Conservation (phyloP, 768 basidiomycete species). For the Hysterangium stoloniferum region DNA sequence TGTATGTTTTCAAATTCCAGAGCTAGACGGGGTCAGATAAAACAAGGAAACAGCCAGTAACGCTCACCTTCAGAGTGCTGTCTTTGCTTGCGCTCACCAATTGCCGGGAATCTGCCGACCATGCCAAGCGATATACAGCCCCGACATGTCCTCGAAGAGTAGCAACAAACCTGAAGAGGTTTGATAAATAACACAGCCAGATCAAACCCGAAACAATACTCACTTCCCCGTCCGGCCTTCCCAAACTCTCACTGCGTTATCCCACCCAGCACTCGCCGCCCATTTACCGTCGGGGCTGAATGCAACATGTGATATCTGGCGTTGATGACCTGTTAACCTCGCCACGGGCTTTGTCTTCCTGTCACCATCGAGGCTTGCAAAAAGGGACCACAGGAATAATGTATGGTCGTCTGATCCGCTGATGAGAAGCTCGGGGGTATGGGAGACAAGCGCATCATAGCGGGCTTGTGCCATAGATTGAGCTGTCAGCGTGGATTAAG, state of each 20-base stretch:
- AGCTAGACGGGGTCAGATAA: slow-evolving; percentile 41
- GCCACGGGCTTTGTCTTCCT: slow-evolving; percentile 62
- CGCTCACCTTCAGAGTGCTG: slow-evolving; percentile 81
- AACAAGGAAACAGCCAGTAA: background rate
- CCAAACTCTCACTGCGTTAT: slow-evolving; percentile 88
- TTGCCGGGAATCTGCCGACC: slow-evolving; percentile 91
- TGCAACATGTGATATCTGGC: slow-evolving; percentile 87
- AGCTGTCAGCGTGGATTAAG: slow-evolving; percentile 36
- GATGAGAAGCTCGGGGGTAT: slow-evolving; percentile 73
- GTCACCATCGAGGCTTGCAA: slow-evolving; percentile 38
- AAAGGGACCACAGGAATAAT: slow-evolving; percentile 89
- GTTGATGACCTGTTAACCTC: slow-evolving; percentile 88
- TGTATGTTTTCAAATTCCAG: slow-evolving; percentile 95
- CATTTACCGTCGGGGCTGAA: slow-evolving; percentile 92
- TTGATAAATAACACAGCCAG: slow-evolving; percentile 28
- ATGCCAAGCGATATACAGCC: slow-evolving; percentile 88
- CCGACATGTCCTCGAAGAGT: slow-evolving; percentile 89
- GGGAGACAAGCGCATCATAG: slow-evolving; percentile 62
- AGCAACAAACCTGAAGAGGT: slow-evolving; percentile 91
- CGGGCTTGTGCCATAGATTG: slow-evolving; percentile 68
- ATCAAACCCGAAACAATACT: slow-evolving; percentile 14
- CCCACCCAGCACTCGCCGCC: slow-evolving; percentile 89
- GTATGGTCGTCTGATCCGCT: slow-evolving; percentile 98
- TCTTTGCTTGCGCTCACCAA: slow-evolving; percentile 95
- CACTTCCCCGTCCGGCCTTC: slow-evolving; percentile 53